These are phyloP conservation scores for Lactarius deliciosus DNA, from an alignment of 768 basidiomycete species.

Conservation along the genomic window DNA sequence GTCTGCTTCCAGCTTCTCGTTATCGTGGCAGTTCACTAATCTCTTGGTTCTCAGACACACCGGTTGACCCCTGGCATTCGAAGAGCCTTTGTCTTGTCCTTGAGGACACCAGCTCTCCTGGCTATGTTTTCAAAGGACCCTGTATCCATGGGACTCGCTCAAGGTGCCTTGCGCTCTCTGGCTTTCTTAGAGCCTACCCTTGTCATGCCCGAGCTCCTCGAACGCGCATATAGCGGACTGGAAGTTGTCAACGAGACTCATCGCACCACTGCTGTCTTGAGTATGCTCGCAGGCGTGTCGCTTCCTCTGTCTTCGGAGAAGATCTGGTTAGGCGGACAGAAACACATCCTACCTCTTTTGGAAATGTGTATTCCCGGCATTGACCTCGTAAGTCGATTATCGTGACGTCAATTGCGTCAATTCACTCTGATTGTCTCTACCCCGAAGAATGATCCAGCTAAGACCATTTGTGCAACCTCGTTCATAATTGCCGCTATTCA, in stretches of 20 bases:
- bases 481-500: constrained; percentile 75
- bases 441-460: constrained; percentile 71
- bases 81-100: constrained; percentile 72
- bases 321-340: constrained; percentile 83
- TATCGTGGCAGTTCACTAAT: constrained; percentile 10
- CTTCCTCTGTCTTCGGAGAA: constrained; percentile 74
- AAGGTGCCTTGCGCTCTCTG: constrained; percentile 74
- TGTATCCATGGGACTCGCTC: constrained; percentile 75
- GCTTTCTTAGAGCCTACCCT: constrained; percentile 78
- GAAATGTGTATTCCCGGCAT: constrained; percentile 91
- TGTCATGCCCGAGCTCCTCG: constrained; percentile 88
- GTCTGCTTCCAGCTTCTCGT: constrained; percentile 40
- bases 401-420: not conserved
- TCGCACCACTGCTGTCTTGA: constrained; percentile 87
- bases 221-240: constrained; percentile 88
- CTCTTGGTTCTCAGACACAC: constrained; percentile 47
- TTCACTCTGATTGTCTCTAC: constrained; percentile 9
- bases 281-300: constrained; percentile 75
- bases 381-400: constrained; percentile 59
- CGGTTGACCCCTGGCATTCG: constrained; percentile 81
- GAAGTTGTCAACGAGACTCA: constrained; percentile 95
- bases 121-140: constrained; percentile 91
- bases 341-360: constrained; percentile 82
- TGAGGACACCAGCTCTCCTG: constrained; percentile 84
- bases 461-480: constrained; percentile 77